Conservation (phyloP, 192 early-diverging fungal species). For the Gamsiella multidivaricata region DNA sequence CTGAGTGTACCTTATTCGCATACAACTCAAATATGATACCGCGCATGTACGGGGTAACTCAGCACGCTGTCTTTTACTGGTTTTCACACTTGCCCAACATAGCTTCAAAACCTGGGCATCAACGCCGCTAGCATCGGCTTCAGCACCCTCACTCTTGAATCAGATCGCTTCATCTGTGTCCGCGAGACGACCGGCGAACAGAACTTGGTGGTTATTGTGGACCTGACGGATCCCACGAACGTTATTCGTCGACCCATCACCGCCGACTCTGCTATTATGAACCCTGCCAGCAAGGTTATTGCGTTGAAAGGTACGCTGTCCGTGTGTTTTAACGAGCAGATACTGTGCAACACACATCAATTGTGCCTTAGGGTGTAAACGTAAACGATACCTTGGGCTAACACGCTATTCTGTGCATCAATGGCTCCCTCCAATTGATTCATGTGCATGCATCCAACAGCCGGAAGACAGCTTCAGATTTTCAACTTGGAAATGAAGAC, state of each 20-base stretch:
- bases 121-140: conserved; percentile 94
- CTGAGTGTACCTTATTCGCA: neutral
- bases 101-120: conserved; percentile 92
- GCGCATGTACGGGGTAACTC: neutral
- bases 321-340: neutral
- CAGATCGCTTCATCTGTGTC: conserved; percentile 97
- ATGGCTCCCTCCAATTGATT: neutral
- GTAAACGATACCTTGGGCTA: too few relatives aligned
- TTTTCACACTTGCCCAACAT: conserved; percentile 10
- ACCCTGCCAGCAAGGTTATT: conserved; percentile 92
- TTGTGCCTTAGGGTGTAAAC: too few relatives aligned
- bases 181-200: conserved; percentile 77
- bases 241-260: conserved; percentile 92
- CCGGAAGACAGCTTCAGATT: conserved; percentile 91
- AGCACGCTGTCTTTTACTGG: neutral
- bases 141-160: conserved; percentile 97
- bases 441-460: conserved; percentile 55
- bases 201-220: conserved; percentile 95
- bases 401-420: too few relatives aligned
- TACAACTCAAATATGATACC: neutral
- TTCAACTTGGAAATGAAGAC: conserved; percentile 97
- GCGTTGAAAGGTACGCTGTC: conserved; percentile 86
- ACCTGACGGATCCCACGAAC: conserved; percentile 86
- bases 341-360: too few relatives aligned
- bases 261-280: conserved; percentile 99